These are phyloP conservation scores for Litsea cubeba DNA, from an alignment of 164 flowering plant species.

Conservation along the genomic window DNA sequence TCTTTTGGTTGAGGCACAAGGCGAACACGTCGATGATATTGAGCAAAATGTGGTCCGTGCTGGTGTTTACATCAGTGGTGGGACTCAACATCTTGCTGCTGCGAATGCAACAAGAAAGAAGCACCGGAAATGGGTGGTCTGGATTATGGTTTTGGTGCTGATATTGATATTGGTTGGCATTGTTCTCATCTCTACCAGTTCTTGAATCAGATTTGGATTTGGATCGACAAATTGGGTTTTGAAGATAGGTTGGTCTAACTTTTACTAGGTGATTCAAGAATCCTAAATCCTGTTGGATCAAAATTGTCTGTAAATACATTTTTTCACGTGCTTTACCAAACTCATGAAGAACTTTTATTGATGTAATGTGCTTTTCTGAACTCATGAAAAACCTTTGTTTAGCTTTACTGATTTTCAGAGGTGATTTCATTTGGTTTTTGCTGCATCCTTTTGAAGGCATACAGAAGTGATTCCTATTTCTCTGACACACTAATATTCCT, in stretches of 20 bases:
- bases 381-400: not conserved
- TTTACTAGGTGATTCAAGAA: not conserved
- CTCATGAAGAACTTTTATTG: not conserved
- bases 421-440: not conserved
- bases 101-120: slow-evolving; percentile 63
- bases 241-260: not conserved
- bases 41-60: slow-evolving; percentile 58
- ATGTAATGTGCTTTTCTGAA: not conserved
- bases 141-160: slow-evolving; percentile 43
- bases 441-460: not conserved
- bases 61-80: slow-evolving; percentile 46
- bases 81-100: slow-evolving; percentile 48
- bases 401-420: not conserved
- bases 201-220: not conserved
- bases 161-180: slow-evolving; percentile 52
- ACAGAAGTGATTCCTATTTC: too few relatives aligned
- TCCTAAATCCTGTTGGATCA: not conserved
- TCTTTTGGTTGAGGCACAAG: slow-evolving; percentile 66
- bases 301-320: not conserved
- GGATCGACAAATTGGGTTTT: not conserved
- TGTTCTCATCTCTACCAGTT: slow-evolving; percentile 23
- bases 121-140: slow-evolving; percentile 32
- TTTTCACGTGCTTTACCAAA: not conserved
- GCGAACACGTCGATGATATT: slow-evolving; percentile 57
- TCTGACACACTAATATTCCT: too few relatives aligned